Base-by-base conservation (phyloP, 306 rosid genomes). In the Lotus japonicus region DNA sequence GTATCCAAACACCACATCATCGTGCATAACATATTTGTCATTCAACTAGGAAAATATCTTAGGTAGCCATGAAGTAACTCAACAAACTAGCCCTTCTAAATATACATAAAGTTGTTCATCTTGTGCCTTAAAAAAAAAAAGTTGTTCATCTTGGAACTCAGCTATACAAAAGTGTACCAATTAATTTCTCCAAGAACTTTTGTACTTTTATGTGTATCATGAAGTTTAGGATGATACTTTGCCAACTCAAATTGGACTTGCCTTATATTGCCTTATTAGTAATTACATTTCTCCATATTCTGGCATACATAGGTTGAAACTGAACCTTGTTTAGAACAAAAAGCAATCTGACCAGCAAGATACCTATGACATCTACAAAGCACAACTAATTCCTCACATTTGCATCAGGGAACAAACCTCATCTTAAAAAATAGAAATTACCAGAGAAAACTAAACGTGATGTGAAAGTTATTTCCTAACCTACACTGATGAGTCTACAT, bases 401-500 rank as follows among this genome's bases (percentile, higher is more conserved):
- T 71, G 19, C 54, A 38, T 11, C 45, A 66, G 39, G 19, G 9
- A 61, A 75, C 4, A 4, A 42, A 35, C 50, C 72, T 43, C 71
- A n/a, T 33, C 64, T 33, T 16, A 73, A 2, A 21, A 52, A 53
- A 43, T 43, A 15, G 7, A 75, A 49, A 26, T 43, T 48, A 39
- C 57, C 13, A 58, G 5, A 74, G 23, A 44, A 44, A 54, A 11
- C 26, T 13, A 0, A 61, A 13, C 36, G 33, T 19, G 43, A 43
- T 4, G 5, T 2, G 0, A 9, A 54, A 15, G 16, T 16, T 57
- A 14, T 36, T 28, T 7, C 19, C 1, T 49, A 14, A 74, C 77
- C 86, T 42, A 53, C 57, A 26, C 68, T 23, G 76, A 19, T 50
- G 86, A 79, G 72, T 87, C 97, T 11, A 77, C 83, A 38, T 90